A percentile compares a stretch with the other conserved stretches of the same genome.
Conservation (phyloP, 495 filamentous ascomycete species). For the Bryoglossum gracile region DNA sequence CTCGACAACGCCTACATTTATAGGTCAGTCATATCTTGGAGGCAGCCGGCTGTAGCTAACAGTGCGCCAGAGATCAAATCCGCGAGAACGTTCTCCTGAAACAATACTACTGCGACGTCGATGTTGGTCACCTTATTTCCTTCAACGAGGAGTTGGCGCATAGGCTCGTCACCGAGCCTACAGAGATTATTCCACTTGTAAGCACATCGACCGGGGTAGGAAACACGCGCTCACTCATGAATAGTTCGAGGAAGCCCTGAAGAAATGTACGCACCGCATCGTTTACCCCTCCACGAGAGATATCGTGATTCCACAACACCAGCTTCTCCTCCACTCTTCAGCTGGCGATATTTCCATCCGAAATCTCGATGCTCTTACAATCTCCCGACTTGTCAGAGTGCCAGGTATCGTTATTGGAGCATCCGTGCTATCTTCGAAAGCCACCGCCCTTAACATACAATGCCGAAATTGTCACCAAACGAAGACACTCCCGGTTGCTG, state of each 20-base stretch:
- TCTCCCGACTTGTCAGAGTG: conserved; percentile 91
- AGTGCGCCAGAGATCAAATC: conserved; percentile 73
- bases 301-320: conserved; percentile 75
- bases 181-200: conserved; percentile 88
- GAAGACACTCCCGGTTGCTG: conserved; percentile 63
- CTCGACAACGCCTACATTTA: conserved; percentile 96
- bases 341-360: conserved; percentile 90
- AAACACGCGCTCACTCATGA: background rate
- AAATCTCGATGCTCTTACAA: conserved; percentile 84
- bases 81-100: conserved; percentile 93
- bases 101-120: conserved; percentile 94
- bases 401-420: conserved; percentile 97
- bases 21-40: conserved; percentile 46
- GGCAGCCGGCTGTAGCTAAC: conserved; percentile 16
- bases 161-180: conserved; percentile 81
- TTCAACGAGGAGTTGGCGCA: conserved; percentile 96
- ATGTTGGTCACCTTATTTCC: conserved; percentile 91
- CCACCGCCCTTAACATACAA: conserved; percentile 76
- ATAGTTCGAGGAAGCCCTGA: conserved; percentile 86
- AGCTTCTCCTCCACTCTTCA: conserved; percentile 89
- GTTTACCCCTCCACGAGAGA: conserved; percentile 68
- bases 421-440: conserved; percentile 92
- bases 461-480: conserved; percentile 79
- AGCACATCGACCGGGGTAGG: conserved; percentile 17
- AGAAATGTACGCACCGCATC: conserved; percentile 85